Evolutionary conservation across 768 basidiomycete species (phyloP), one percentile per base, ranked within the genome.

Genomic region (Lactarius hatsudake): DNA sequence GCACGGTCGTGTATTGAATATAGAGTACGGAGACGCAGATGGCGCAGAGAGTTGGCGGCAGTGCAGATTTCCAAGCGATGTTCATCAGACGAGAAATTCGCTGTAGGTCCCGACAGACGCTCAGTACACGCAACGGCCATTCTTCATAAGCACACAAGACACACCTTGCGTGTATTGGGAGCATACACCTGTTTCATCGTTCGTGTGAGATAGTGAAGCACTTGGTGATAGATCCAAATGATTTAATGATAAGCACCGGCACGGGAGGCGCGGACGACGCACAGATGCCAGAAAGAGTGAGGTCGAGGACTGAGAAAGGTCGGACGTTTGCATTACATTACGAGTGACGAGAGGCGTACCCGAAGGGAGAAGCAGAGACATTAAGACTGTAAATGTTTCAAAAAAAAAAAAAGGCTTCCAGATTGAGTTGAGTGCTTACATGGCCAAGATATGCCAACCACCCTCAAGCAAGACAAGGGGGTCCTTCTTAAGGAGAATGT

Each of bases 41-140:
- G 26, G 62, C 20, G 18, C 66, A 67, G 12, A 67, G 23, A 9
- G 62, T 63, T 3, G 66, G 66, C 34, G 62, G 66, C 13, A 67
- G 15, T 8, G 66, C 66, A 1, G 66, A 57, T 55, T 63, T 51
- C 66, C 66, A 67, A 20, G 55, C 51, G 20, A 55, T n/a, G n/a
- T 32, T 34, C 30, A 63, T 43, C 7, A 67, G 62, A 55, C 42
- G 40, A 32, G 62, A 26, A 17, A 67, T 1, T 55, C 34, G 57
- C 66, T 67, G 20, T 2, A 58, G 10, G 28, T 36, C 13, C 0
- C n/a, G 9, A 10, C 28, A 42, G 26, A 43, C 34, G 30, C 5
- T 66, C 45, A 62, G 55, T 18, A n/a, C 51, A 42, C 23, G n/a
- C 28, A 23, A 59, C 17, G 1, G 32, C 26, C 15, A 18, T 48